Evolutionary conservation across 2,329 filamentous ascomycete genomes (phyloP).

Genomic region (Neofusicoccum ribis): DNA sequence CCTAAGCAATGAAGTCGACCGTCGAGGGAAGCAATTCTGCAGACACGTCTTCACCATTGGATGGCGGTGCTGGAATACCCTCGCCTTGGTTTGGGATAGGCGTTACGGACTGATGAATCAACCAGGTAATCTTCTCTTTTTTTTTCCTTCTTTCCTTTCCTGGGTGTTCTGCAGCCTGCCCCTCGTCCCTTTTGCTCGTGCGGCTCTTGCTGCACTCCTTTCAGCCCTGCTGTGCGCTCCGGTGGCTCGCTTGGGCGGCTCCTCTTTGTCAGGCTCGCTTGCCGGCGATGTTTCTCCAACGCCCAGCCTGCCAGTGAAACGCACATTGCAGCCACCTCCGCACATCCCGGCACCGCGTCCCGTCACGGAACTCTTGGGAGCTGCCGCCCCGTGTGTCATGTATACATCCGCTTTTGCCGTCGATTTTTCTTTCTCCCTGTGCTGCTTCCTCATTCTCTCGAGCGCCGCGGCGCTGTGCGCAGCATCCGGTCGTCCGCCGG

Average conservation of each 20-base stretch:
- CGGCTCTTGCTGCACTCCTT: not conserved
- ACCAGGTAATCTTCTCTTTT: constrained; percentile 35
- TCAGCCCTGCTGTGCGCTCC: not conserved
- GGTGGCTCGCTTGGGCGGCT: not conserved
- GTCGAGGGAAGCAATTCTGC: constrained; percentile 46
- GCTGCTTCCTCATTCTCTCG: constrained; percentile 1
- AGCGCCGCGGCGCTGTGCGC: not conserved
- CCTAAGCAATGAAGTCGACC: constrained; percentile 45
- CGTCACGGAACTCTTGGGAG: not conserved
- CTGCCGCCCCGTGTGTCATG: constrained; percentile 4
- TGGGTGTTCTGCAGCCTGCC: not conserved
- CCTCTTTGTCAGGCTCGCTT: no score
- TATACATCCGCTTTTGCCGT: not conserved
- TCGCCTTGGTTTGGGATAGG: constrained; percentile 36
- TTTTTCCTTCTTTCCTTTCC: not conserved
- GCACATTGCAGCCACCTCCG: not conserved
- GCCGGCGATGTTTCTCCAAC: not conserved
- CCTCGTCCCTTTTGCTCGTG: constrained; percentile 23
- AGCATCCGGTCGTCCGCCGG: not conserved
- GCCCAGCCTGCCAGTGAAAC: not conserved
- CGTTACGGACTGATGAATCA: constrained; percentile 37
- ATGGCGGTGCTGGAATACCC: constrained; percentile 44
- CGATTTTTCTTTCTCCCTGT: not conserved
- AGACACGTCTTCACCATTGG: constrained; percentile 43
- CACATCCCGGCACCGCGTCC: not conserved